phyloP scores from a whole-genome alignment of 2,329 filamentous ascomycete genomes.

The Thielaviopsis musarum region DNA sequence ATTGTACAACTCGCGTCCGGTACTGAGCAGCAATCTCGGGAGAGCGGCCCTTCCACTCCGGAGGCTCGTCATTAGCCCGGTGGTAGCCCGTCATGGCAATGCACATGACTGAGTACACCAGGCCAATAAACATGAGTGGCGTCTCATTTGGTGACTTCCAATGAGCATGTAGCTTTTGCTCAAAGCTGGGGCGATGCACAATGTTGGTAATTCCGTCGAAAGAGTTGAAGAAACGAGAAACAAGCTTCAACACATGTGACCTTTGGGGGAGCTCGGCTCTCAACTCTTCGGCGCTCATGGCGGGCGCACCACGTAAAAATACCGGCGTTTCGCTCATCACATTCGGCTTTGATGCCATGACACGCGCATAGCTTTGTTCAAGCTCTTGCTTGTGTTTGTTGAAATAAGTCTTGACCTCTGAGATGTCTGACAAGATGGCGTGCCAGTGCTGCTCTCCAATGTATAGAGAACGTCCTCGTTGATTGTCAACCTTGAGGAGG shows the following conservation, averaged over 20 bases:
- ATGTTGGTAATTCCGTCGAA: slow-evolving; percentile 54
- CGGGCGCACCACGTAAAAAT: slow-evolving; percentile 60
- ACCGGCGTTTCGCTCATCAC: slow-evolving; percentile 49
- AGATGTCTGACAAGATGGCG: slow-evolving; percentile 61
- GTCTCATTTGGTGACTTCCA: slow-evolving; percentile 61
- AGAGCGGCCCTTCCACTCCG: slow-evolving; percentile 55
- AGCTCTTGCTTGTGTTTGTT: slow-evolving; percentile 72
- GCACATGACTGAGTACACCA: slow-evolving; percentile 61
- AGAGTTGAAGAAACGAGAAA: slow-evolving; percentile 82
- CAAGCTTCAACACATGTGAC: slow-evolving; percentile 65
- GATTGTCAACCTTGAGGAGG: slow-evolving; percentile 64
- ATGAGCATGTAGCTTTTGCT: slow-evolving; percentile 47
- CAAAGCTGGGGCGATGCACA: slow-evolving; percentile 71
- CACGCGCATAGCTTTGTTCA: slow-evolving; percentile 62
- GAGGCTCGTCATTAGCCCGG: slow-evolving; percentile 62
- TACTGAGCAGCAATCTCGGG: slow-evolving; percentile 47
- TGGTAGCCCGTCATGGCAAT: slow-evolving; percentile 66
- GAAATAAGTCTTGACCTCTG: slow-evolving; percentile 90
- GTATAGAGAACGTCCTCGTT: slow-evolving; percentile 65
- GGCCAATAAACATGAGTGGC: slow-evolving; percentile 59
- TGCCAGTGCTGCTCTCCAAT: slow-evolving; percentile 75
- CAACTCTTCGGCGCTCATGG: slow-evolving; percentile 59
- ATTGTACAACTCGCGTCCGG: slow-evolving; percentile 58
- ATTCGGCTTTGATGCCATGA: slow-evolving; percentile 50
- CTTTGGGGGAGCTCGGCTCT: slow-evolving; percentile 66